Base-by-base conservation (phyloP, 2,329 filamentous ascomycete species). In the Calonectria multiphialidica region DNA sequence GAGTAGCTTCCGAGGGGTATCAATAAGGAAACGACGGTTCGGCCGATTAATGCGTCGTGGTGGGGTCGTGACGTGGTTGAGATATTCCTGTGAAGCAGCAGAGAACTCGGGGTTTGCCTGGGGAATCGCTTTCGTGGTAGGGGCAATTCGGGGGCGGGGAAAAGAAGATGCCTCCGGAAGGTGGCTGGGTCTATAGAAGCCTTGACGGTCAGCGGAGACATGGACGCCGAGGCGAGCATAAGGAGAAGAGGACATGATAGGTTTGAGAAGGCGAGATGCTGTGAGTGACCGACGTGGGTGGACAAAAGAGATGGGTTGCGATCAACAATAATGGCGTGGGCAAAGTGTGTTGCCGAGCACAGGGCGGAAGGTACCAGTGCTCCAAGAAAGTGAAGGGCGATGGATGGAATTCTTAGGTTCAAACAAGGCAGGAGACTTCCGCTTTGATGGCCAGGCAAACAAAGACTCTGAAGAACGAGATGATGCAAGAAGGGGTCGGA, bases 11-110 rank as follows among this genome's bases (percentile, higher is more conserved):
- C 71, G 50, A 18, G 72, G 74, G 23, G 74, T 75, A 44, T 77
- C 70, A 33, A 72, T 66, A 42, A 76, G 53, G 16, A 74, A 68
- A 40, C 65, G 70, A 8, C n/a, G 61, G 37, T 68, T 65, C 18
- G 71, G 72, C 15, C 72, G 68, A n/a, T 59, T 44, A 49, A 74
- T 75, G 8, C 35, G 69, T 61, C 72, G 63, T 6, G 75, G 69
- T 21, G 74, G 68, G n/a, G 72, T 75, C 25, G 66, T 49, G 33
- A 72, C 61, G 61, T 70, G 57, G 53, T 53, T 44, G n/a, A 64
- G 33, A 33, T 45, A 64, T 66, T 70, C 44, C 33, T 65, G 55
- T 37, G 35, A 37, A 42, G 49, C 18, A n/a, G 7, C 10, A 42
- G 50, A 7, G 23, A 42, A 53, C 8, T 57, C 40, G 30, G 57